A percentile compares a stretch with the other conserved stretches of the same genome.
Evolutionary conservation across 805 yeast genomes (phyloP).

Genomic region (Lipomyces sp.): DNA sequence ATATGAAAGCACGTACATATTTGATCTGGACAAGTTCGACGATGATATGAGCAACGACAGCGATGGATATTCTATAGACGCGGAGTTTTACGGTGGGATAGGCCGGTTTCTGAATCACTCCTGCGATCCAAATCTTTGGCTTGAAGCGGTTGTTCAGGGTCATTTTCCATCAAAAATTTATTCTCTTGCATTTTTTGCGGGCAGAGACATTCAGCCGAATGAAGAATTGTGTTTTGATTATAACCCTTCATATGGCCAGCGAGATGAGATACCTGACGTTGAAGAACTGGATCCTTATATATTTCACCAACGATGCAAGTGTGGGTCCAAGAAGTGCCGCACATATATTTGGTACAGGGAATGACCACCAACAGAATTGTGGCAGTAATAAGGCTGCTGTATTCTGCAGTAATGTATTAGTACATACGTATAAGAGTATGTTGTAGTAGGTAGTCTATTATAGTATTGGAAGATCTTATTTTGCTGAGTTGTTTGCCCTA

Average conservation of each 20-base stretch:
- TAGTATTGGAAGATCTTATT: too few relatives aligned
- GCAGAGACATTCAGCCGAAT: conserved; percentile 6
- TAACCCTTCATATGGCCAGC: background rate
- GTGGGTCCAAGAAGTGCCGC: background rate
- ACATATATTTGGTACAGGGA: too few relatives aligned
- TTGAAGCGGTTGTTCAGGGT: conserved; percentile 14
- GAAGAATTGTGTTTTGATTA: conserved; percentile 18
- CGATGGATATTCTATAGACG: conserved; percentile 16
- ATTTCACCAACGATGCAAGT: too few relatives aligned
- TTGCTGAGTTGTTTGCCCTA: conserved; percentile 19
- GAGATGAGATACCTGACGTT: background rate
- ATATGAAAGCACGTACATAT: background rate
- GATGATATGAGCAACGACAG: conserved; percentile 1
- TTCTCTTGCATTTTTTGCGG: conserved; percentile 10
- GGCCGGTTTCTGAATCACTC: conserved; percentile 23
- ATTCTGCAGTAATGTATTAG: too few relatives aligned
- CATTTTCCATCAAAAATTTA: conserved; percentile 2
- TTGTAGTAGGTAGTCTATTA: too few relatives aligned
- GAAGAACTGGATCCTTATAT: background rate
- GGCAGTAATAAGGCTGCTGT: too few relatives aligned
- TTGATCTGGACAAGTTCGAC: conserved; percentile 11
- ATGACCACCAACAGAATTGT: too few relatives aligned
- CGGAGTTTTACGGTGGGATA: conserved; percentile 18
- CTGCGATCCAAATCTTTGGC: conserved; percentile 15
- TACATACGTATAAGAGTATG: too few relatives aligned